Evolutionary conservation across 371 early-diverging fungal species (phyloP).

Genomic region (Umbelopsis sp.): DNA sequence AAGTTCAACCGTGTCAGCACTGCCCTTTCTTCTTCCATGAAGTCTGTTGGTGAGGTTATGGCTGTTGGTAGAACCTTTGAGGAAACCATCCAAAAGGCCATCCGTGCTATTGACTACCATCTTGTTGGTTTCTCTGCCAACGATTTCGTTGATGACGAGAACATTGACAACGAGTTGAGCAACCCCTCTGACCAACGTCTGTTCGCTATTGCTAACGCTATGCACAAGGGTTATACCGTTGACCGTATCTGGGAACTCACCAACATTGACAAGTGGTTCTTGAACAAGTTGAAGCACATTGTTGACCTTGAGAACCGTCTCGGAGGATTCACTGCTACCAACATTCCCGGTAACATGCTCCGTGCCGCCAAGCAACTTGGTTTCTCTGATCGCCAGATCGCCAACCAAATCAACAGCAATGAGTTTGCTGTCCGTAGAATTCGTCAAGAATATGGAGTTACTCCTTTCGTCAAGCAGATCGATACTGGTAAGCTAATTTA

Average conservation of each 20-base stretch:
- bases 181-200: conserved; percentile 90
- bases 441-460: conserved; percentile 76
- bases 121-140: conserved; percentile 86
- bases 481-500: conserved; percentile 70
- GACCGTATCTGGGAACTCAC: conserved; percentile 88
- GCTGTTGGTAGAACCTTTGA: conserved; percentile 94
- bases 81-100: conserved; percentile 95
- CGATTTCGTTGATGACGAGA: conserved; percentile 54
- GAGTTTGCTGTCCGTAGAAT: conserved; percentile 87
- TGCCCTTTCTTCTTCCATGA: conserved; percentile 90
- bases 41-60: conserved; percentile 97
- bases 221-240: conserved; percentile 82
- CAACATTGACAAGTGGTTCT: conserved; percentile 94
- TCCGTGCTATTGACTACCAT: conserved; percentile 88
- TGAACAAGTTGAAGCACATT: conserved; percentile 86
- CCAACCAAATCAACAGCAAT: conserved; percentile 73
- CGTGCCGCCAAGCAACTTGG: conserved; percentile 87
- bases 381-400: conserved; percentile 91
- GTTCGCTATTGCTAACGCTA: conserved; percentile 92
- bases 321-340: conserved; percentile 47
- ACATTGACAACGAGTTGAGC: conserved; percentile 78
- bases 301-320: conserved; percentile 50
- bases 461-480: conserved; percentile 95
- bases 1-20: conserved; percentile 92
- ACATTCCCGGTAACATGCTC: conserved; percentile 63